A percentile compares a stretch with the other conserved stretches of the same genome.
Conservation (phyloP, 768 basidiomycete genomes). For the Xerocomus potaroensis region DNA sequence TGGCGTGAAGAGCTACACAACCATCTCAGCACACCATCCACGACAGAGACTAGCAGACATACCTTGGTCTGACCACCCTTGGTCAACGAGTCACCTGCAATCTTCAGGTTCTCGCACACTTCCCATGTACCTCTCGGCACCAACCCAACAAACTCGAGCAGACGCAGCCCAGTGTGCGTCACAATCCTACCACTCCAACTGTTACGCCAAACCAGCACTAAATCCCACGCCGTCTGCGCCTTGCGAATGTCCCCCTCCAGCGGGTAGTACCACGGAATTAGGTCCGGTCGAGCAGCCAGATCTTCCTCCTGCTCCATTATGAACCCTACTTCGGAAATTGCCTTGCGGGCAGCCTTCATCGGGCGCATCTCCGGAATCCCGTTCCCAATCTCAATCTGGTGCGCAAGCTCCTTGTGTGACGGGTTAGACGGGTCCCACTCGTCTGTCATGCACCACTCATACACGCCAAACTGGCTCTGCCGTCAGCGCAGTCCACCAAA, state of each 20-base stretch:
- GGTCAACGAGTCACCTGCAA: conserved; percentile 76
- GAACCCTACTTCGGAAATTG: conserved; percentile 82
- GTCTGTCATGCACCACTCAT: conserved; percentile 99
- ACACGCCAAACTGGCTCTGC: conserved; percentile 78
- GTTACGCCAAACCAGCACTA: conserved; percentile 84
- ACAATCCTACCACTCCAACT: conserved; percentile 82
- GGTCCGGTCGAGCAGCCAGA: conserved; percentile 78
- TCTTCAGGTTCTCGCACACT: conserved; percentile 84
- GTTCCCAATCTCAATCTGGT: conserved; percentile 90
- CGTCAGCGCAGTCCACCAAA: background rate
- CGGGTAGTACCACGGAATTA: conserved; percentile 92
- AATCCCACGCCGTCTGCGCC: conserved; percentile 93
- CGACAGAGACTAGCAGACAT: conserved; percentile 17
- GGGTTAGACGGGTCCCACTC: conserved; percentile 83
- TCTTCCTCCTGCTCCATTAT: conserved; percentile 89
- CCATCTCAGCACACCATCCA: background rate
- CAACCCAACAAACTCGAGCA: conserved; percentile 72
- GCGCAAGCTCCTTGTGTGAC: conserved; percentile 84
- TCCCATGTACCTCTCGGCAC: conserved; percentile 91
- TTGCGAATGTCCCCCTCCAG: conserved; percentile 90
- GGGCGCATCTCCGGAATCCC: conserved; percentile 98
- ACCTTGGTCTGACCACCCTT: conserved; percentile 86
- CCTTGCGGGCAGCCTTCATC: conserved; percentile 62
- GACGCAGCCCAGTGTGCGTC: conserved; percentile 73
- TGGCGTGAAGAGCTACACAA: conserved; percentile 72